Percentiles rank a stretch among this genome's conserved stretches.
Conservation (phyloP, 257 asterid species). For the Solanum raphanifolium region DNA sequence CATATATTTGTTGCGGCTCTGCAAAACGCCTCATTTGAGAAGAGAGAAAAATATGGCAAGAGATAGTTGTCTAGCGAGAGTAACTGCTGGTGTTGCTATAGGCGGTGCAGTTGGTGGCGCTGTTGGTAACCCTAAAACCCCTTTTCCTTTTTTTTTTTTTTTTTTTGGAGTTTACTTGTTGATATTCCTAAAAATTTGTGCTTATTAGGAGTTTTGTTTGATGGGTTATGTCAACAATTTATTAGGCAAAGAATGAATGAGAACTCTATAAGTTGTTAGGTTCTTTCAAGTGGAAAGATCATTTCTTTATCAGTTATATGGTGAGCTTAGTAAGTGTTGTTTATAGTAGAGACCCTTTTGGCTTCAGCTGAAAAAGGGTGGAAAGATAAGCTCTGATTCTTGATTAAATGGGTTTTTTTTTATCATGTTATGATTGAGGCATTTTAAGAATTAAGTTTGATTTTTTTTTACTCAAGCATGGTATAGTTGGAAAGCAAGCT, state of each 20-base stretch:
- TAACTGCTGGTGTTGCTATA: conserved; percentile 57
- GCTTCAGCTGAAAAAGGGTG: neutral
- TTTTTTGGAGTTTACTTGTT: neutral
- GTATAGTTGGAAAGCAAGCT: neutral
- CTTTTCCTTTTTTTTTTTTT: neutral
- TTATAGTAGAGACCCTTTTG: neutral
- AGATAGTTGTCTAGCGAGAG: conserved; percentile 62
- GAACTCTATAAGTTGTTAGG: neutral
- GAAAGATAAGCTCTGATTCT: neutral
- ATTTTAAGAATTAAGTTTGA: neutral
- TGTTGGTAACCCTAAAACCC: conserved; percentile 34
- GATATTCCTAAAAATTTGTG: neutral
- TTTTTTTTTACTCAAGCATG: neutral
- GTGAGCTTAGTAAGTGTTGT: neutral
- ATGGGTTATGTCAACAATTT: neutral
- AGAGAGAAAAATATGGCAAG: conserved; percentile 39
- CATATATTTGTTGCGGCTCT: neutral
- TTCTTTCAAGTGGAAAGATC: neutral
- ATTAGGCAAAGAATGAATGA: neutral
- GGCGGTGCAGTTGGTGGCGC: conserved; percentile 92
- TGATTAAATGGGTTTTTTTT: neutral
- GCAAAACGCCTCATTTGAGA: neutral
- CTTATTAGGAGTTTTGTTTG: neutral
- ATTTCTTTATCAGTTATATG: neutral
- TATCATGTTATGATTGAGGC: neutral